Evolutionary conservation across 2,329 filamentous ascomycete species (phyloP), one percentile per base, ranked within the genome.

Genomic region (Ophiostoma montium): DNA sequence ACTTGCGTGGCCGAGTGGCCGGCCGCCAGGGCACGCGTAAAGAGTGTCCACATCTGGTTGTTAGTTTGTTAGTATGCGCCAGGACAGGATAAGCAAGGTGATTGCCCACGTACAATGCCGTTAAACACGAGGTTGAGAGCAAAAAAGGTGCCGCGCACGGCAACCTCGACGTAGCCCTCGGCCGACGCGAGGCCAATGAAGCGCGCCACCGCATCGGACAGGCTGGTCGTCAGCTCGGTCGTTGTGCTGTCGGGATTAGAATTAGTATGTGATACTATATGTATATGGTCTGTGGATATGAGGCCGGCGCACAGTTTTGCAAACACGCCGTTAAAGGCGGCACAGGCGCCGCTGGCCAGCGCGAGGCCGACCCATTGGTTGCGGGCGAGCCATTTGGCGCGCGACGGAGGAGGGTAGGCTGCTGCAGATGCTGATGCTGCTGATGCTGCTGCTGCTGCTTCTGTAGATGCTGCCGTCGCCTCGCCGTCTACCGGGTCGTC

Each of bases 291-390:
- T 32, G 7, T 32, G 30, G 23, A 43, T 32, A 15, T n/a, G 21
- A 15, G 32, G 43, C 12, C 31, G 13, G n/a, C 77, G 59, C 67
- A 86, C 82, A 92, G 68, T 65, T 90, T 92, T 1, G 86, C 86
- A 68, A 90, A 88, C 5, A 86, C 80, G 52, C 85, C 85, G 58
- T 92, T 92, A 57, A 85, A 81, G 19, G 85, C 84, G 31, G 86
- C 86, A 59, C 84, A 89, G 48, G 76, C 79, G 53, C 86, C 86
- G 59, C 82, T 86, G 45, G 81, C 77, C 38, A 89, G 62, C 38
- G 86, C 83, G 54, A 84, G 74, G 46, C 81, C 66, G 53, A 90
- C 73, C 80, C 80, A 84, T 55, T 74, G 71, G 49, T 65, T 67
- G 41, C 58, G 55, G 21, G 52, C 54, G 12, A 53, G 50, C 62